Base-by-base conservation (phyloP, 2,329 filamentous ascomycete genomes). In the Hortaea werneckii region DNA sequence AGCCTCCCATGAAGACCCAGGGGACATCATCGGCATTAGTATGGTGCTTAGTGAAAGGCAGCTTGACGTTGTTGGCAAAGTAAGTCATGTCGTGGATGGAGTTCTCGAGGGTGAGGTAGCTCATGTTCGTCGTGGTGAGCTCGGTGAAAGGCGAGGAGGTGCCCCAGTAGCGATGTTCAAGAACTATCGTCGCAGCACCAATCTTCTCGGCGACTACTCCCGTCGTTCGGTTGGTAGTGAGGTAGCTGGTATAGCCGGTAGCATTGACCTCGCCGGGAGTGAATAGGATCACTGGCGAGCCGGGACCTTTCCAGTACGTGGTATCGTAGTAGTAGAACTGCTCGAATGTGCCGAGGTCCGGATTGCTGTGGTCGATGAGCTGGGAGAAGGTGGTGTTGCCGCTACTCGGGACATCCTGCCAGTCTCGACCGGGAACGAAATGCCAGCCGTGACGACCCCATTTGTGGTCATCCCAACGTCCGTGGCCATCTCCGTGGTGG, bases 131-230 rank as follows among this genome's bases (percentile, higher is more conserved):
- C 1, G 75, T 72, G 0, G 71, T 74, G 34, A 78, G 64, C 10
- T 70, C 58, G 6, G 63, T 53, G 51, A 70, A 79, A 0, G 78
- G 77, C 2, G 71, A 71, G 5, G 75, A 79, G 11, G 68, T 66
- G 4, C 77, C 77, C 71, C 72, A 80, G 59, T 77, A 80, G 9
- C 77, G 70, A 55, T 80, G 77, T 60, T 80, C 77, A 29, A 80
- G 55, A 45, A 79, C 58, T 29, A 80, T 59, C 2, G 73, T 69
- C 7, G 77, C 77, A 35, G 70, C 77, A 12, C 71, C 68, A 35
- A 79, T 66, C 43, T 71, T 67, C 56, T 77, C 63, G 1, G 75
- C 77, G 47, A 72, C 69, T 4, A 68, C 55, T 34, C 77, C 77
- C 3, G 71, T 71, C 7, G 77, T 60, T 2, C 69, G 69, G 26